Evolutionary conservation across 441 rosid genomes (phyloP), one percentile per base, ranked within the genome.

Genomic region (Arabidopsis lyrata): DNA sequence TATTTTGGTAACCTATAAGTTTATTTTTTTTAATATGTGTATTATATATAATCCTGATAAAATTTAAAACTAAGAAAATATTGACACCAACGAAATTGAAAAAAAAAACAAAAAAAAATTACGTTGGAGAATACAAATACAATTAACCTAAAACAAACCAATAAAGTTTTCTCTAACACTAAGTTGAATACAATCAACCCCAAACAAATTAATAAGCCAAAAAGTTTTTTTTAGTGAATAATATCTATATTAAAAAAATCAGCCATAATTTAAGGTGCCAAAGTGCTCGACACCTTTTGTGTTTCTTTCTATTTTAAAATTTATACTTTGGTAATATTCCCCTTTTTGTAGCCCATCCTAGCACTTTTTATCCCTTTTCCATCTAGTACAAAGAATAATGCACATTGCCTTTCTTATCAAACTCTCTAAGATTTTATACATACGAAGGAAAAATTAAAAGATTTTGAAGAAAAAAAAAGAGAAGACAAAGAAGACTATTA

Each of bases 341-440:
- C 67, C 62, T 66, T 74, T 74, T 49, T 22, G 62, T 74, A 74
- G 68, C 55, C 62, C 68, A 74, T 50, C 55, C 39, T 52, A 67
- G 68, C 78, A 59, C 78, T 67, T 74, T 59, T 13, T 49, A 47
- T 42, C 32, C 52, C 52, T 68, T 75, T 73, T 54, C 41, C 52
- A 47, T 69, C 58, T 52, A 61, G 65, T 76, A 76, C 79, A 76
- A 63, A 39, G 79, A 68, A 76, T 63, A 69, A 76, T 76, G 75
- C 65, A 68, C 74, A 54, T 47, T 61, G 53, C 58, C 41, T 67
- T 67, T 60, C 58, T 35, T 47, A 64, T 56, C 24, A 55, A 65
- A 47, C 68, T 27, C 36, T 74, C 67, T 74, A 36, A 65, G 2
- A 49, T 8, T 27, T 73, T 58, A 22, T 35, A 32, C 18, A 18